These are phyloP conservation scores for Talaromyces funiculosus DNA, from an alignment of 2,329 filamentous ascomycete species.

Conservation along the genomic window DNA sequence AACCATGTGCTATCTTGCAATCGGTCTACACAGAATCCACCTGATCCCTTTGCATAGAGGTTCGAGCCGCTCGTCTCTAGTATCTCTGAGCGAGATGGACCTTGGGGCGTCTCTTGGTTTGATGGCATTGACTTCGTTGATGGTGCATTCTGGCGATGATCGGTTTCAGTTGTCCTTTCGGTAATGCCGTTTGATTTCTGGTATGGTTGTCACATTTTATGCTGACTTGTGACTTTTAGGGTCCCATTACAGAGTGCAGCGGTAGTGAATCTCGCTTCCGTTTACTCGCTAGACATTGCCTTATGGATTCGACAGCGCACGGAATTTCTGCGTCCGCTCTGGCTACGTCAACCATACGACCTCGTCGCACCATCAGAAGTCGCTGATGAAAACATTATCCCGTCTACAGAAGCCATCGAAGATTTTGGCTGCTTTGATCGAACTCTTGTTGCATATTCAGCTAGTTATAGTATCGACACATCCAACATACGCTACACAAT, in stretches of 20 bases:
- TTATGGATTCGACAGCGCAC: slow-evolving; percentile 56
- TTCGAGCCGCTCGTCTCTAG: slow-evolving; percentile 49
- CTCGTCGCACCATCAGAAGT: slow-evolving; percentile 55
- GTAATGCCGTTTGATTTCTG: slow-evolving; percentile 23
- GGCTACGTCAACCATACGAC: slow-evolving; percentile 57
- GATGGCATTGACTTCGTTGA: slow-evolving; percentile 55
- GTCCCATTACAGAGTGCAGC: slow-evolving; percentile 52
- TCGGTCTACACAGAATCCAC: slow-evolving; percentile 65
- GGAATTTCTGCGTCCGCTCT: slow-evolving; percentile 60
- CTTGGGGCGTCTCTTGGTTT: slow-evolving; percentile 56
- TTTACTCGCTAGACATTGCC: slow-evolving; percentile 59
- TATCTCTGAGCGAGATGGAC: slow-evolving; percentile 48
- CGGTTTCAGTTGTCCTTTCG: slow-evolving; percentile 62
- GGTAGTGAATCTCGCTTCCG: slow-evolving; percentile 57
- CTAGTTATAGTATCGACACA: slow-evolving; percentile 62
- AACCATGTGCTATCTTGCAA: slow-evolving; percentile 61
- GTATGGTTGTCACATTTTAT: slow-evolving; percentile 15
- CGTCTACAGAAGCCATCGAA: slow-evolving; percentile 46
- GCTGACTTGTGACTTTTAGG: slow-evolving; percentile 22
- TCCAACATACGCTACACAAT: slow-evolving; percentile 61
- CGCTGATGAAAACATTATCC: slow-evolving; percentile 45
- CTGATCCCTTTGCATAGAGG: slow-evolving; percentile 60
- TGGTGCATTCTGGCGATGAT: slow-evolving; percentile 59
- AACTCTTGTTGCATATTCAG: slow-evolving; percentile 63
- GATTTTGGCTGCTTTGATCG: slow-evolving; percentile 61